Percentiles rank a stretch among this genome's conserved stretches.
These are phyloP conservation scores for Esteya vermicola DNA, from an alignment of 2,329 filamentous ascomycete genomes.

Conservation along the genomic window DNA sequence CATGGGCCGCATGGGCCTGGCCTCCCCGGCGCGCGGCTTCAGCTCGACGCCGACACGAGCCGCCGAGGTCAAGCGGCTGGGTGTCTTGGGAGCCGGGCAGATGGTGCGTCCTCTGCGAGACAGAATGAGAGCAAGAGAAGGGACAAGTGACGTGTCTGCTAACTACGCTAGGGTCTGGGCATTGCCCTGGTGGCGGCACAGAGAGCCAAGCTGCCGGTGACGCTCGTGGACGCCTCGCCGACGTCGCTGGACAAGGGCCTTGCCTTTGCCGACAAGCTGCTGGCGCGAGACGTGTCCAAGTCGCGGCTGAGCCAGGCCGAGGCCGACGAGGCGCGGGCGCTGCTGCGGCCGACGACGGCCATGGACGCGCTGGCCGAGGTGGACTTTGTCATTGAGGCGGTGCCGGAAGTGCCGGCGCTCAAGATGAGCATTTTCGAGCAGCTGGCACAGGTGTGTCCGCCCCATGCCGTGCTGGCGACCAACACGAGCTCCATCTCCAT, in stretches of 20 bases:
- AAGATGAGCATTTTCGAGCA: slow-evolving; percentile 80
- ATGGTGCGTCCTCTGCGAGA: slow-evolving; percentile 49
- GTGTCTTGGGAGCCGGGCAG: slow-evolving; percentile 88
- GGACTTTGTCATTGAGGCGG: slow-evolving; percentile 95
- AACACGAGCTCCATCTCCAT: slow-evolving; percentile 99
- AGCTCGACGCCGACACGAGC: slow-evolving; percentile 46
- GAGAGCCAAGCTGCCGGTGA: slow-evolving; percentile 71
- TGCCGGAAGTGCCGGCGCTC: slow-evolving; percentile 78
- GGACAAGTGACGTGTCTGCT: neutral
- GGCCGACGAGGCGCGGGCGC: slow-evolving; percentile 56
- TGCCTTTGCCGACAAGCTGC: slow-evolving; percentile 84
- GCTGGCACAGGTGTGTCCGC: slow-evolving; percentile 66
- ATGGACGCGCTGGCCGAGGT: slow-evolving; percentile 68
- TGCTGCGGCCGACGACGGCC: slow-evolving; percentile 55
- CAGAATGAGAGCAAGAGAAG: too few species aligned
- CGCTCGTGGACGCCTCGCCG: slow-evolving; percentile 71
- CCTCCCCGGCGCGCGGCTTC: slow-evolving; percentile 43
- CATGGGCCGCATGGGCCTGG: slow-evolving; percentile 11
- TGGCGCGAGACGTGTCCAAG: slow-evolving; percentile 86
- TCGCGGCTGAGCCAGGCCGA: slow-evolving; percentile 70
- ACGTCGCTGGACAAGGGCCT: slow-evolving; percentile 78
- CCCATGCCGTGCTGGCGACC: slow-evolving; percentile 82
- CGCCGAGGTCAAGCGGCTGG: slow-evolving; percentile 70
- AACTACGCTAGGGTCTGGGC: slow-evolving; percentile 57
- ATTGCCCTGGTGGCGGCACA: slow-evolving; percentile 90